Conservation (phyloP, 2,329 filamentous ascomycete genomes). For the Aspergillus aculeatus region DNA sequence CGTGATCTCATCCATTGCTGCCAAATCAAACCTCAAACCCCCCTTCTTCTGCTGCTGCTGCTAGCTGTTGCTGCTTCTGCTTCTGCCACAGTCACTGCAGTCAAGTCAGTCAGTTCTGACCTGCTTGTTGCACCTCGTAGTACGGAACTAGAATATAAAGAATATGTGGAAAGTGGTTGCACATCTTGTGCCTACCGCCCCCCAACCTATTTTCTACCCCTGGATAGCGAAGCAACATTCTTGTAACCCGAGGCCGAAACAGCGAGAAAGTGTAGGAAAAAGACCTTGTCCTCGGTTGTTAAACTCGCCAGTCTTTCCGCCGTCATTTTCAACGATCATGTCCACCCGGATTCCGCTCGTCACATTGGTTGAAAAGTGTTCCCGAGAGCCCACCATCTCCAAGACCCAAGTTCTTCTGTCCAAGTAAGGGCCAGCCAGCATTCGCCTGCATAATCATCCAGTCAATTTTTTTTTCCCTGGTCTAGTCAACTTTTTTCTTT, state of each 20-base stretch:
- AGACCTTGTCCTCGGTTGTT: slow-evolving; percentile 1
- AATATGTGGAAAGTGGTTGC: neutral
- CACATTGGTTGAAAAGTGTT: slow-evolving; percentile 23
- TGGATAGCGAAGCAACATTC: slow-evolving; percentile 10
- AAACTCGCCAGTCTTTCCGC: slow-evolving; percentile 15
- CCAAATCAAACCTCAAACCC: slow-evolving; percentile 3
- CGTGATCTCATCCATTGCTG: slow-evolving; percentile 36
- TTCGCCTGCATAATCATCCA: slow-evolving; percentile 15
- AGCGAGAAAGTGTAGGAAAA: neutral
- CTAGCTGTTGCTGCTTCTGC: too few species aligned
- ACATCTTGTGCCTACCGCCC: neutral
- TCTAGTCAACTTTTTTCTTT: slow-evolving; percentile 8
- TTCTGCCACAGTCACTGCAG: too few species aligned
- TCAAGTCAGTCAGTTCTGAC: neutral
- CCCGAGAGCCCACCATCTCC: slow-evolving; percentile 21
- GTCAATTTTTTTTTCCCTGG: slow-evolving; percentile 3
- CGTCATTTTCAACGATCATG: slow-evolving; percentile 12
- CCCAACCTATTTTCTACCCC: slow-evolving; percentile 2
- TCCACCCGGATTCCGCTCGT: slow-evolving; percentile 15
- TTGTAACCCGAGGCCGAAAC: neutral
- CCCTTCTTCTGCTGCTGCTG: neutral
- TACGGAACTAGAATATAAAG: neutral
- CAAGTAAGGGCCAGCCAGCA: slow-evolving; percentile 20
- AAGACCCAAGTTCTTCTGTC: slow-evolving; percentile 18
- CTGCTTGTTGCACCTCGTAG: slow-evolving; percentile 3